A percentile compares a stretch with the other conserved stretches of the same genome.
Evolutionary conservation across 2,329 filamentous ascomycete genomes (phyloP).

Genomic region (Penicillium sp.): DNA sequence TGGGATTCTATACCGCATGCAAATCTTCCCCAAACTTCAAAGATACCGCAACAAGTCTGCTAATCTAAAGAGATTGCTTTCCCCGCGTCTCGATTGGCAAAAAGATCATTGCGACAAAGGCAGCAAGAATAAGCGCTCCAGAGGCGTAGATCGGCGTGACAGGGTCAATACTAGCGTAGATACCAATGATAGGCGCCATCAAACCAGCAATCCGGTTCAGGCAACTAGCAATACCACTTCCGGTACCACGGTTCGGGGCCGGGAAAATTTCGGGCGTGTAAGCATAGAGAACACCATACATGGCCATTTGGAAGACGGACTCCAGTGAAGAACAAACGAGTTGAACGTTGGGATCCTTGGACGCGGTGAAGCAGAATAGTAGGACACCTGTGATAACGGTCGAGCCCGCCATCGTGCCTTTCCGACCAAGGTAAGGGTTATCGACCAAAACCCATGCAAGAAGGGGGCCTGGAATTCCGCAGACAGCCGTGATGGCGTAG

Average conservation of each 20-base stretch:
- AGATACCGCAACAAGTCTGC: neutral
- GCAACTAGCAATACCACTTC: conserved; percentile 49
- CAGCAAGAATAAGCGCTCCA: conserved; percentile 42
- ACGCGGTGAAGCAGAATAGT: conserved; percentile 56
- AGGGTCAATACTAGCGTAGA: conserved; percentile 38
- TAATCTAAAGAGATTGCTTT: conserved; percentile 36
- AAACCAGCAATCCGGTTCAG: conserved; percentile 45
- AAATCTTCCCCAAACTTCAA: no score
- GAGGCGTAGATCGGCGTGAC: conserved; percentile 45
- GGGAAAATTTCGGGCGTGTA: conserved; percentile 62
- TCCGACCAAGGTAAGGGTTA: conserved; percentile 61
- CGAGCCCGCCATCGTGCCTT: conserved; percentile 56
- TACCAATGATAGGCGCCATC: conserved; percentile 45
- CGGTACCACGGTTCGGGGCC: conserved; percentile 55
- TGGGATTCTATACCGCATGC: no score
- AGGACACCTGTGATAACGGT: conserved; percentile 55
- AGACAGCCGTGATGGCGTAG: conserved; percentile 76
- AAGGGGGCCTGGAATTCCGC: conserved; percentile 74
- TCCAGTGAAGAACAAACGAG: conserved; percentile 52
- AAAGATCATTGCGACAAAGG: conserved; percentile 44
- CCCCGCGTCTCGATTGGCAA: conserved; percentile 47
- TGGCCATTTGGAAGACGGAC: conserved; percentile 55
- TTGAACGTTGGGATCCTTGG: conserved; percentile 48
- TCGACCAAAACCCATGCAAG: conserved; percentile 73
- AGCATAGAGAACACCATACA: conserved; percentile 58